Conservation (phyloP, 441 rosid species). For the Gossypium davidsonii region DNA sequence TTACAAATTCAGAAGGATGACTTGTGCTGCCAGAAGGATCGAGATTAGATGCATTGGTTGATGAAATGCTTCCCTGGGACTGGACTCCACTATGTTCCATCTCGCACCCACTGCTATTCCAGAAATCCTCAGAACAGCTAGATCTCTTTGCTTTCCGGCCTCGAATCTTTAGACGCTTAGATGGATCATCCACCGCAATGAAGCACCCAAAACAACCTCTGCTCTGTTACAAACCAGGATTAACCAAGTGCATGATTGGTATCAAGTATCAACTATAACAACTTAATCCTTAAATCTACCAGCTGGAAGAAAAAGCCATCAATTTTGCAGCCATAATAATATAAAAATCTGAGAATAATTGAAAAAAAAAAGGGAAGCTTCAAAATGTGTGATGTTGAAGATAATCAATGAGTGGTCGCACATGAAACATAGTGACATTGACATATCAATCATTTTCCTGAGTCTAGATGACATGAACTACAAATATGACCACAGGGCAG, state of each 20-base stretch:
- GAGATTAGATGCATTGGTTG: slow-evolving; percentile 33
- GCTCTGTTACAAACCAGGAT: slow-evolving; percentile 68
- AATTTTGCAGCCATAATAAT: neutral
- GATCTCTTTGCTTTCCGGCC: slow-evolving; percentile 31
- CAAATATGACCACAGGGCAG: neutral
- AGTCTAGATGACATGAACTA: neutral
- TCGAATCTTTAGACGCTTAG: slow-evolving; percentile 42
- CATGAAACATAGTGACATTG: neutral
- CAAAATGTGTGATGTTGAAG: neutral
- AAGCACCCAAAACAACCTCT: slow-evolving; percentile 84
- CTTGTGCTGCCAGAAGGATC: slow-evolving; percentile 45
- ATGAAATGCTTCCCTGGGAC: slow-evolving; percentile 52
- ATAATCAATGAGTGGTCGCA: neutral
- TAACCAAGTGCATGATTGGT: slow-evolving; percentile 29
- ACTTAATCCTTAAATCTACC: slow-evolving; percentile 8
- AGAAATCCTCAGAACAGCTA: slow-evolving; percentile 40
- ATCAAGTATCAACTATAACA: slow-evolving; percentile 1
- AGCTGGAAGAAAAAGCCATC: neutral
- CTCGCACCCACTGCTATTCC: slow-evolving; percentile 49
- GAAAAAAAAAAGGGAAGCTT: neutral
- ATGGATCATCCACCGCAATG: slow-evolving; percentile 39
- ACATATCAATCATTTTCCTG: neutral
- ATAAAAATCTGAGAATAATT: neutral
- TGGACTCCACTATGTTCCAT: slow-evolving; percentile 41
- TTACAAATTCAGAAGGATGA: slow-evolving; percentile 60